Percentiles rank a stretch among this genome's conserved stretches.
Conservation (phyloP, 108 stramenopile species). For the Cyclostephanos invisitatus region DNA sequence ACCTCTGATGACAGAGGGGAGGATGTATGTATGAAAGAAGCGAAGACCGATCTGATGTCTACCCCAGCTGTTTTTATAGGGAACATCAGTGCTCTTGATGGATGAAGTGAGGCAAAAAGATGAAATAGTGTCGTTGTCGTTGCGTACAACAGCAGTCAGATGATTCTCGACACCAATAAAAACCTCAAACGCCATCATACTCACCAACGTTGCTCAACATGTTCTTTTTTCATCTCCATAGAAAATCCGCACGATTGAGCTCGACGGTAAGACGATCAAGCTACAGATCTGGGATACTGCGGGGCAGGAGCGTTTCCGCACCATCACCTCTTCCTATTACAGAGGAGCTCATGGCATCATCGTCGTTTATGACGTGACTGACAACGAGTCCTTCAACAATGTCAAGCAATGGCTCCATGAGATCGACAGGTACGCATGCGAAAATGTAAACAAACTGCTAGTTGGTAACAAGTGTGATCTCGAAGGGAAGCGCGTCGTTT, state of each 20-base stretch:
- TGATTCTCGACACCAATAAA: not conserved
- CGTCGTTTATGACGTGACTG: constrained; percentile 98
- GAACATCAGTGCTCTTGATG: not conserved
- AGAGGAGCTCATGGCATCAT: constrained; percentile 96
- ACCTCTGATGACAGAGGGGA: not conserved
- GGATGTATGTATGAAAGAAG: not conserved
- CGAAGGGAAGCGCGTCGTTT: constrained; percentile 92
- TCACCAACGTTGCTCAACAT: not conserved
- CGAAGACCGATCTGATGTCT: not conserved
- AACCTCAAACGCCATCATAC: not conserved
- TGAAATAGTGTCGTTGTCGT: not conserved
- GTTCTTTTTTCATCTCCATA: constrained; percentile 19
- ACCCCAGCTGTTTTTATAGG: no score
- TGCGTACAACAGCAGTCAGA: not conserved
- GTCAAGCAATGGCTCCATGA: constrained; percentile 99
- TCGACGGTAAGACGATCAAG: constrained; percentile 99
- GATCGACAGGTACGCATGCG: constrained; percentile 97
- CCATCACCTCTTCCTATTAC: constrained; percentile 90
- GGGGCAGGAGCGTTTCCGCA: constrained; percentile 91
- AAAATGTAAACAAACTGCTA: constrained; percentile 99
- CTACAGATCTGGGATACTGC: constrained; percentile 95
- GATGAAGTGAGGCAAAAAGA: not conserved
- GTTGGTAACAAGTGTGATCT: constrained; percentile 99
- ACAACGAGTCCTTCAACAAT: constrained; percentile 97
- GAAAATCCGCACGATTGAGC: constrained; percentile 99